Base-by-base conservation (phyloP, 257 asterid species). In the Solanum medicagineum region DNA sequence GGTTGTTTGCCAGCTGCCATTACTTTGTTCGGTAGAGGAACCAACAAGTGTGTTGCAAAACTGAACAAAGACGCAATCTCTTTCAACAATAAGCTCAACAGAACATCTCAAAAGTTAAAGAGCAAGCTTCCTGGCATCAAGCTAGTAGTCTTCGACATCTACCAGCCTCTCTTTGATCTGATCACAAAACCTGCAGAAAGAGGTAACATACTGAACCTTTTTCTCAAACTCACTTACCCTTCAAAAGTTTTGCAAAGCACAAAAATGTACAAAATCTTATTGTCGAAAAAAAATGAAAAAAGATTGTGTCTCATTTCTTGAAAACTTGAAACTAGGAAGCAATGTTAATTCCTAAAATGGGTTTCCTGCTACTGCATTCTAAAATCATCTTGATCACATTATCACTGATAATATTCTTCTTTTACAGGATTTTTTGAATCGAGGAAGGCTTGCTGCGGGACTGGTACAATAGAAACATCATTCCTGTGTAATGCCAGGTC, bases 1-100 rank as follows among this genome's bases (percentile, higher is more conserved):
- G 98, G 97, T 66, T 95, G 98, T 91, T 89, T 94, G 90, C 98
- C 98, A 44, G 98, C 96, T 36, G 92, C 96, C 19, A 91, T 95
- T 55, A 95, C 98, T 54, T 75, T 94, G 79, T 94, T 94, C 26
- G 93, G 98, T 13, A 4, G 73, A 15, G 97, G 98, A 87, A 87
- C 87, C 83, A 94, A 95, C 83, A 83, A 88, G 86, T 94, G 97
- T 20, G 94, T 95, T 10, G 87, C 85, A 32, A 88, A 97, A 90
- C 87, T 95, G 51, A 94, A 95, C 88, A 88, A 83, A 71, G 94
- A 94, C 62, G 97, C 97, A 7, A 84, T 94, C 80, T 91, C 89
- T 26, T 94, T 92, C 86, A 94, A 95, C 89, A 87, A 88, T 60
- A 92, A 91, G 87, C 83, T 95, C 84, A 94, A 94, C 87, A 36